These are phyloP conservation scores for Ambrosiella beaveri DNA, from an alignment of 2,329 filamentous ascomycete genomes.

Conservation along the genomic window DNA sequence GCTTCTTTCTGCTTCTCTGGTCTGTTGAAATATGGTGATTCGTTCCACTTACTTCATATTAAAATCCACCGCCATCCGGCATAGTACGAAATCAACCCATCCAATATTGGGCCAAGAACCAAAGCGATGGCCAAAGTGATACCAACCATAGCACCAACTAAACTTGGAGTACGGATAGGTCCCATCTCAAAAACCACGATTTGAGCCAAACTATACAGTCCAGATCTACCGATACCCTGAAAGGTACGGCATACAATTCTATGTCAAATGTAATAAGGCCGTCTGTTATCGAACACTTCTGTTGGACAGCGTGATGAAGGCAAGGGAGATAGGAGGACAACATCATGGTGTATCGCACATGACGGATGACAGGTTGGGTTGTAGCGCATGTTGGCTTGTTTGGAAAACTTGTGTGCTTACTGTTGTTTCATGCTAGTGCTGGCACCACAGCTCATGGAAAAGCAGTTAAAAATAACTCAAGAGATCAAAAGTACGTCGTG, in stretches of 20 bases:
- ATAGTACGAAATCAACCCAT: conserved; percentile 36
- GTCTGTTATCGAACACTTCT: neutral
- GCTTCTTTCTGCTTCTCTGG: no score
- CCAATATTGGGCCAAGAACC: conserved; percentile 40
- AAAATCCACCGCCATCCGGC: conserved; percentile 43
- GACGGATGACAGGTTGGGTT: neutral
- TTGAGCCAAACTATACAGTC: conserved; percentile 42
- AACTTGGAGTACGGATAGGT: conserved; percentile 32
- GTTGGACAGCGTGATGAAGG: neutral
- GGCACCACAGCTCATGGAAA: conserved; percentile 36
- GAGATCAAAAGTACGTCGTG: conserved; percentile 31
- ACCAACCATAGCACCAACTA: conserved; percentile 38
- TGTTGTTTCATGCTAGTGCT: conserved; percentile 33
- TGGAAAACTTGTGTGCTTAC: conserved; percentile 20
- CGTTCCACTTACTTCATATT: conserved; percentile 36
- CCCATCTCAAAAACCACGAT: conserved; percentile 40
- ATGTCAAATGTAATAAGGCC: neutral
- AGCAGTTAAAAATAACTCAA: conserved; percentile 37
- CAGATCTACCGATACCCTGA: conserved; percentile 43
- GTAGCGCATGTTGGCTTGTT: neutral
- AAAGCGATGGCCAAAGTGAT: conserved; percentile 39
- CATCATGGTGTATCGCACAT: neutral
- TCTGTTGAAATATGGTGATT: no score
- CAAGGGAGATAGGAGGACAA: neutral
- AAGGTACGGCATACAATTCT: conserved; percentile 42